Base-by-base conservation (phyloP, 129 eudicot species). In the Tanacetum coccineum region DNA sequence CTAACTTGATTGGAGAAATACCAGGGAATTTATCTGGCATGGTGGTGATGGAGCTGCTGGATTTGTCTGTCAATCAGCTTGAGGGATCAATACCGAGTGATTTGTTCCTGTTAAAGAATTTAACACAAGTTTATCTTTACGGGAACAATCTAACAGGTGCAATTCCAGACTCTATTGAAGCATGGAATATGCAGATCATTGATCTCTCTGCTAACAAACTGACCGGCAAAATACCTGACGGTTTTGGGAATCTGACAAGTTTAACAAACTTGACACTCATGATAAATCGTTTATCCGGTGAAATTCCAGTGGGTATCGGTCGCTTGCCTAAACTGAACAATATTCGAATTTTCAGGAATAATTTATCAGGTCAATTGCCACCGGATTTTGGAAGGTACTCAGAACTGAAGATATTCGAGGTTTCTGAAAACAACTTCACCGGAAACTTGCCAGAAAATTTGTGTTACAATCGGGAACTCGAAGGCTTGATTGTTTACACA, bases 311-410 rank as follows among this genome's bases (percentile, higher is more conserved):
- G 49, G 61, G 82, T 60, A 68, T 87, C 13, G 88, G 86, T 26
- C 79, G 71, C 4, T 68, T 90, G 49, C 95, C 97, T 8, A 21
- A 36, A 4, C 61, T 90, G 63, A 57, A 13, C 10, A 73, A 82
- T 39, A 1, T 90, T 48, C 62, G 71, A 60, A 18, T 90, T 48
- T 87, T 9, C 20, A 59, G 14, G 13, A 91, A 91, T 58, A 75
- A 81, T 22, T 66, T 87, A 25, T 74, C 88, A 0, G 97, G 97
- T 13, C 71, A 40, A 49, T 19, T 91, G 73, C 89, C 97, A 5
- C 90, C 79, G 19, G 95, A 91, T 44, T 77, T 91, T 30, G 97
- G 97, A 32, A 64, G 71, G 71, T 78, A 77, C 73, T 91, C 97
- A 0, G 78, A 2, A 36, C 87, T 91, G 36, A 9, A 25, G 61